Evolutionary conservation across 257 asterid species (phyloP).

Genomic region (Ballota nigra): DNA sequence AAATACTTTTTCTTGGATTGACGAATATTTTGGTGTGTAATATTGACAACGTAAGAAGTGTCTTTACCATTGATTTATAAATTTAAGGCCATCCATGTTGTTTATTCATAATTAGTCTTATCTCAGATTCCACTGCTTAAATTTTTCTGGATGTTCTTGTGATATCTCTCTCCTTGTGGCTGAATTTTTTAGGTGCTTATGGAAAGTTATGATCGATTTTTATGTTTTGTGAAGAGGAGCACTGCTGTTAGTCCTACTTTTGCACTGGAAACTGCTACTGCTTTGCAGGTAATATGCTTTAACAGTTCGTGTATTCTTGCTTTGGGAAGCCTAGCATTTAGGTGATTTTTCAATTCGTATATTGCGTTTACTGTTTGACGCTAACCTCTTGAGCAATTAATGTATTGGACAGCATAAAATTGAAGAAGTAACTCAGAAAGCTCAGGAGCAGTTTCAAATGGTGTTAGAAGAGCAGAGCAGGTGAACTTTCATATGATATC

Average conservation of each 20-base stretch:
- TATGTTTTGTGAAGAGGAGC: conserved; percentile 86
- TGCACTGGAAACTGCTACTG: conserved; percentile 95
- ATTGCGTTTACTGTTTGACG: conserved; percentile 25
- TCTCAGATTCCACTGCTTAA: background rate
- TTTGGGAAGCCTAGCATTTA: conserved; percentile 11
- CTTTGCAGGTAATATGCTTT: conserved; percentile 69
- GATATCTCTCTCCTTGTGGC: background rate
- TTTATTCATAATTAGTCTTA: background rate
- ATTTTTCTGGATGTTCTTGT: conserved; percentile 1
- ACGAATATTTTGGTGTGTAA: too few species aligned
- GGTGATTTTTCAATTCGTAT: conserved; percentile 1
- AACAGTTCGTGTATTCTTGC: conserved; percentile 6
- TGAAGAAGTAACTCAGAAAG: conserved; percentile 93
- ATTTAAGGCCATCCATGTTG: background rate
- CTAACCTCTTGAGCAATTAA: conserved; percentile 35
- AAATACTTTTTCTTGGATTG: background rate
- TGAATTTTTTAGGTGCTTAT: conserved; percentile 53
- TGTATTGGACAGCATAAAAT: conserved; percentile 71
- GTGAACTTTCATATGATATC: conserved; percentile 35
- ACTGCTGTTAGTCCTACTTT: conserved; percentile 90
- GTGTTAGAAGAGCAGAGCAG: conserved; percentile 97
- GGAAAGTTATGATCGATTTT: conserved; percentile 88
- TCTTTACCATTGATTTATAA: background rate
- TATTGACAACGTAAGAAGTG: background rate
- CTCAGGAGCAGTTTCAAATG: conserved; percentile 98